Percentiles rank a stretch among this genome's conserved stretches.
Evolutionary conservation across 2,329 filamentous ascomycete genomes (phyloP).

Genomic region (Elsinoe perseae): DNA sequence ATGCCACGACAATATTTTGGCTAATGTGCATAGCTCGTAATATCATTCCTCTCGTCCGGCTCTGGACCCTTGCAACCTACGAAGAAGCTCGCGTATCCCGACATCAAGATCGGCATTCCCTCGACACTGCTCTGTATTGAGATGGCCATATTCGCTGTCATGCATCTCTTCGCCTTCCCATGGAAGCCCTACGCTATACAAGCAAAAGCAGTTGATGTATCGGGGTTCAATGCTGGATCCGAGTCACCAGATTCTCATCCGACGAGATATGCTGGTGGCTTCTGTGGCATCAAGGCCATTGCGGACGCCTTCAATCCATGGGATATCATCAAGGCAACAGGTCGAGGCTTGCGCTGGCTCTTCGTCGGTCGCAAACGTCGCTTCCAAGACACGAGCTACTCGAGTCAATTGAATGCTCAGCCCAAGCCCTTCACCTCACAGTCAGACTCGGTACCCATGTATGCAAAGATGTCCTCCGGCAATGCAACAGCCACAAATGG

Average conservation of each 20-base stretch:
- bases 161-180: conserved; percentile 78
- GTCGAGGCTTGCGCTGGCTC: conserved; percentile 71
- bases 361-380: conserved; percentile 63
- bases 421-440: neutral
- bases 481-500: neutral
- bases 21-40: conserved; percentile 39
- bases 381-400: conserved; percentile 36
- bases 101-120: conserved; percentile 74
- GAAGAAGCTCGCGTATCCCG: conserved; percentile 57
- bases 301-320: conserved; percentile 68
- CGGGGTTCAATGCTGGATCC: conserved; percentile 19
- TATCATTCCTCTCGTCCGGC: conserved; percentile 54
- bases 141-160: conserved; percentile 70
- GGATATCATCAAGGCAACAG: conserved; percentile 75
- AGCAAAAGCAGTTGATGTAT: conserved; percentile 15
- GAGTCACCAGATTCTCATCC: conserved; percentile 21
- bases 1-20: conserved; percentile 5
- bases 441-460: conserved; percentile 1
- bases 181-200: conserved; percentile 58
- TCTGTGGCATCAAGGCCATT: conserved; percentile 57
- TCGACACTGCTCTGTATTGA: conserved; percentile 71
- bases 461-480: conserved; percentile 5
- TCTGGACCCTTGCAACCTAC: conserved; percentile 57
- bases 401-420: conserved; percentile 14
- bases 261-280: conserved; percentile 53